Conservation (phyloP, 106 monocot genomes). For the Alisma plantagoaquatica region DNA sequence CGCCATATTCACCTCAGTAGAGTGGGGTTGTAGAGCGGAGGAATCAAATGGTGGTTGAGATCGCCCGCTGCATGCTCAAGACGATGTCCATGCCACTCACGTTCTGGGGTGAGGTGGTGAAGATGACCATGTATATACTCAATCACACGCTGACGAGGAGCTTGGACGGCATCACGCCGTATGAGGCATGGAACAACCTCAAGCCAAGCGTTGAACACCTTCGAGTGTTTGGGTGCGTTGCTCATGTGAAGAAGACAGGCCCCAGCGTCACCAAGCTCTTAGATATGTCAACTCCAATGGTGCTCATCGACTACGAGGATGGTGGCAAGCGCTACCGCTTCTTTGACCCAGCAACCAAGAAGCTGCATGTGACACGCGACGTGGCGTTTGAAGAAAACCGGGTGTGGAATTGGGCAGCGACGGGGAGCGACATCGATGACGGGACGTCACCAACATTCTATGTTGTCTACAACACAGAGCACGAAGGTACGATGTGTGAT, state of each 20-base stretch:
- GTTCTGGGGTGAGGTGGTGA: too few species aligned
- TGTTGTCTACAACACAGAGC: neutral
- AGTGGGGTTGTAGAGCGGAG: conserved; percentile 17
- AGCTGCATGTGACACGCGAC: too few species aligned
- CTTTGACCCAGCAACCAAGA: too few species aligned
- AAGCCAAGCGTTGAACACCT: too few species aligned
- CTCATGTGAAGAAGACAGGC: too few species aligned
- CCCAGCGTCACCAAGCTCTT: neutral
- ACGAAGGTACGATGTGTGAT: too few species aligned
- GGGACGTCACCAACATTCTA: neutral
- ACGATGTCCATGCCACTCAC: too few species aligned
- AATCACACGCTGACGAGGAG: too few species aligned
- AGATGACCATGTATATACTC: too few species aligned
- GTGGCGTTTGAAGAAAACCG: neutral
- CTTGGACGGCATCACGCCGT: too few species aligned
- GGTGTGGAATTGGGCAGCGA: neutral
- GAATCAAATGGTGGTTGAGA: conserved; percentile 10
- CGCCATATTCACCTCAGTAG: conserved; percentile 14
- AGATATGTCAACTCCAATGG: neutral
- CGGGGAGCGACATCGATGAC: neutral
- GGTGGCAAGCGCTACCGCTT: neutral
- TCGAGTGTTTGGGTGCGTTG: too few species aligned
- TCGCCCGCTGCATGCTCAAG: conserved; percentile 8
- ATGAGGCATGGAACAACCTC: too few species aligned
- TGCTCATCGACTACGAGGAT: conserved; percentile 1